These are phyloP conservation scores for Gracilaria gracilis DNA, from an alignment of 23 red algal species.

Conservation along the genomic window DNA sequence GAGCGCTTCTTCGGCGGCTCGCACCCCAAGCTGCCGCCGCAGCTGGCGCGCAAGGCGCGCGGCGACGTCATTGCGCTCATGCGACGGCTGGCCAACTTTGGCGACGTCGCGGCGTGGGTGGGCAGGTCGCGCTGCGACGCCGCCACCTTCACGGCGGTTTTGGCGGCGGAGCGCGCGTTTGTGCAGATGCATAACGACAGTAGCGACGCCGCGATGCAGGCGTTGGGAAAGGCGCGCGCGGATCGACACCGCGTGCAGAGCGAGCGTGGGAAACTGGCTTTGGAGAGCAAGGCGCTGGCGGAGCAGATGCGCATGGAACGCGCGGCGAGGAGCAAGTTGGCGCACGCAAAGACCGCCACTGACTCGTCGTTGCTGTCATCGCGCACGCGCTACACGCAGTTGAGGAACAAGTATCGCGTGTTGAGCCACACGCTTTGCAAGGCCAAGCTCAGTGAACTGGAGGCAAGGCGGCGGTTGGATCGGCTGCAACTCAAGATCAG, in stretches of 20 bases:
- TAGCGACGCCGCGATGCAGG: not conserved
- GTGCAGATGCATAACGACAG: not conserved
- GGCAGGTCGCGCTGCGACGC: not conserved
- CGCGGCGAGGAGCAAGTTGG: not conserved
- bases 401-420: not conserved
- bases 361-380: not conserved
- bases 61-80: slow-evolving; percentile 26
- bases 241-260: not conserved
- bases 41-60: slow-evolving; percentile 22
- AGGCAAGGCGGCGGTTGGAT: slow-evolving; percentile 25
- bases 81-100: not conserved
- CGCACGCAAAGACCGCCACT: not conserved
- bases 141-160: not conserved
- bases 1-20: slow-evolving; percentile 21
- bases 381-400: not conserved
- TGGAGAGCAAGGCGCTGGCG: not conserved
- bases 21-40: slow-evolving; percentile 23
- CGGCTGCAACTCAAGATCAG: slow-evolving; percentile 44
- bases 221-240: not conserved
- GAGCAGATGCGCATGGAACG: slow-evolving; percentile 11
- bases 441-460: slow-evolving; percentile 37
- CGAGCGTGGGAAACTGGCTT: not conserved
- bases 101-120: not conserved
- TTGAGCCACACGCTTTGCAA: not conserved
- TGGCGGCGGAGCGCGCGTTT: slow-evolving; percentile 3